These are phyloP conservation scores for Phoma sp. DNA, from an alignment of 2,329 filamentous ascomycete genomes.

Conservation along the genomic window DNA sequence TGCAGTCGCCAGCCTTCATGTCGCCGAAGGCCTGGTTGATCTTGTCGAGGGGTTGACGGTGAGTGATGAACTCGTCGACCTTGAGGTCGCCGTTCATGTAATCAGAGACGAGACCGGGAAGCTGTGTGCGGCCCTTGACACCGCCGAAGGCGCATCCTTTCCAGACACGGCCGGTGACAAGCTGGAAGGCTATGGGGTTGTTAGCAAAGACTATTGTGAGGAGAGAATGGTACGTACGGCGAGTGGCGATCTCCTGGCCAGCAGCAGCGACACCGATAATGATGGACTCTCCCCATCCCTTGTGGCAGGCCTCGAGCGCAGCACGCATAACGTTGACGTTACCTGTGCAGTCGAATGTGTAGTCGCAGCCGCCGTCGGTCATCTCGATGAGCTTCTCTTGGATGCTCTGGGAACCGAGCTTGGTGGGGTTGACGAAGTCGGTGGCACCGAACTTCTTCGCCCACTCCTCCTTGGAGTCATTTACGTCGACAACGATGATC, in stretches of 20 bases:
- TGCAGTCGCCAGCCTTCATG: slow-evolving; percentile 97
- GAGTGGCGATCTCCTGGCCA: slow-evolving; percentile 91
- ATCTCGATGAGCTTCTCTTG: slow-evolving; percentile 95
- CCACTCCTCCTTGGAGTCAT: slow-evolving; percentile 92
- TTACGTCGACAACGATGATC: slow-evolving; percentile 83
- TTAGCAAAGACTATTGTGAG: slow-evolving; percentile 13
- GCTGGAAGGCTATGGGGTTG: slow-evolving; percentile 79
- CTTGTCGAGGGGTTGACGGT: slow-evolving; percentile 80
- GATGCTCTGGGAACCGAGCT: slow-evolving; percentile 73
- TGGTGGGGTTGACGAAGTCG: slow-evolving; percentile 89
- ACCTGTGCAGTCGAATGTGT: slow-evolving; percentile 99
- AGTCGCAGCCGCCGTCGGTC: slow-evolving; percentile 97
- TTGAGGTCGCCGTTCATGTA: slow-evolving; percentile 91
- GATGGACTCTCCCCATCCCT: slow-evolving; percentile 98
- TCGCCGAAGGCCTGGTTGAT: slow-evolving; percentile 91
- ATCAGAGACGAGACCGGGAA: slow-evolving; percentile 85
- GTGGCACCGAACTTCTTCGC: slow-evolving; percentile 93
- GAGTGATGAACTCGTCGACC: slow-evolving; percentile 99
- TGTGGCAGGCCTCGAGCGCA: slow-evolving; percentile 96
- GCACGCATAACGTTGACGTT: slow-evolving; percentile 96
- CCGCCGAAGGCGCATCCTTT: slow-evolving; percentile 97
- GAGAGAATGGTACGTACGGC: slow-evolving; percentile 70
- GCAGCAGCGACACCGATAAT: slow-evolving; percentile 97
- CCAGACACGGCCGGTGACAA: slow-evolving; percentile 97
- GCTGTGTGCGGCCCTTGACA: slow-evolving; percentile 95